Evolutionary conservation across 257 asterid genomes (phyloP).

Genomic region (Przewalskia tangutica): DNA sequence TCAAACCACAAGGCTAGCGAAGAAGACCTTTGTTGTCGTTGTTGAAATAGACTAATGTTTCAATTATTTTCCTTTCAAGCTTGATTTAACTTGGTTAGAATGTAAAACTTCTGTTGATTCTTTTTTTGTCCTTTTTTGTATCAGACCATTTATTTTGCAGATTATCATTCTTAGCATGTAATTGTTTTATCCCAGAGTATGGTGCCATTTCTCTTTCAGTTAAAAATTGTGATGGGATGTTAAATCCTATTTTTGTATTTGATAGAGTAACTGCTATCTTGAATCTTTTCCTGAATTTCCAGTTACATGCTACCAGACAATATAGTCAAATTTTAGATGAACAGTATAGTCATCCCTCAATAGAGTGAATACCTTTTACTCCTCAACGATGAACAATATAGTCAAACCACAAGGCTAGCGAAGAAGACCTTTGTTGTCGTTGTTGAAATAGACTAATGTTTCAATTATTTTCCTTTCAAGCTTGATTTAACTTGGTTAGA

Average conservation of each 20-base stretch:
- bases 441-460: too few species aligned
- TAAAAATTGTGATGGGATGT: neutral
- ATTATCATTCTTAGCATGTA: constrained; percentile 1
- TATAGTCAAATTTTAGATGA: neutral
- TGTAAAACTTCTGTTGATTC: neutral
- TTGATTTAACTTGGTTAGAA: too few species aligned
- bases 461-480: too few species aligned
- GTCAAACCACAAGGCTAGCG: neutral
- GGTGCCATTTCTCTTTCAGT: neutral
- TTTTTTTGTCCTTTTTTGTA: neutral
- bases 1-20: neutral
- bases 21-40: neutral
- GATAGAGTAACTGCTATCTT: neutral
- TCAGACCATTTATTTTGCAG: neutral
- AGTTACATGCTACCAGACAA: neutral
- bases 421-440: neutral
- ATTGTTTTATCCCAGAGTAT: neutral
- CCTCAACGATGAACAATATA: neutral
- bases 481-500: too few species aligned
- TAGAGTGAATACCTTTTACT: neutral
- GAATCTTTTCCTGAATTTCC: neutral
- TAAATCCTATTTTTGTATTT: neutral
- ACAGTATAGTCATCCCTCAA: neutral
- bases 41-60: too few species aligned
- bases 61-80: too few species aligned